Conservation (phyloP, 768 basidiomycete species). For the Melanogaster broomeanus region DNA sequence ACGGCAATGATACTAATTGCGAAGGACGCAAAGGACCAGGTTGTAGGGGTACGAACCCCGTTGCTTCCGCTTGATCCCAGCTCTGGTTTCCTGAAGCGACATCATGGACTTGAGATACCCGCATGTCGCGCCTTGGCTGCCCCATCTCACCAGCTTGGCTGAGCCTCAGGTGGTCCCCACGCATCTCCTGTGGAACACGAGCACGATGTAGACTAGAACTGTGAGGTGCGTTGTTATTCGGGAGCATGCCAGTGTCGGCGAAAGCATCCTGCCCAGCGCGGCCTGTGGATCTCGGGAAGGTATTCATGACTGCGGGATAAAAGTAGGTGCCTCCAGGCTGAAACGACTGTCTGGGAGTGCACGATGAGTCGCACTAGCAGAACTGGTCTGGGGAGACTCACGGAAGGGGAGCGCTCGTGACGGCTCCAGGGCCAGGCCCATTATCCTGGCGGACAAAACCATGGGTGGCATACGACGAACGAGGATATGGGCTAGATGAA, state of each 20-base stretch:
- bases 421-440: neutral
- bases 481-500: constrained; percentile 1
- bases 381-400: neutral
- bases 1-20: constrained; percentile 1
- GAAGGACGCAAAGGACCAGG: neutral
- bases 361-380: neutral
- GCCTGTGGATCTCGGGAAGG: neutral
- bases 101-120: neutral
- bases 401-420: neutral
- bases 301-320: neutral
- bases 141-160: neutral
- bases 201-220: neutral
- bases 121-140: neutral
- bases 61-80: constrained; percentile 8
- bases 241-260: neutral
- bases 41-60: neutral
- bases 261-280: neutral
- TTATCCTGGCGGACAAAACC: neutral
- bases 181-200: neutral
- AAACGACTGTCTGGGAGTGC: neutral
- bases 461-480: neutral
- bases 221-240: neutral
- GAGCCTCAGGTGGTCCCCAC: neutral
- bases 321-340: neutral
- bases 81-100: neutral